Percentiles rank a stretch among this genome's conserved stretches.
Evolutionary conservation across 2,329 filamentous ascomycete species (phyloP).

Genomic region (Raffaelea albimanens): DNA sequence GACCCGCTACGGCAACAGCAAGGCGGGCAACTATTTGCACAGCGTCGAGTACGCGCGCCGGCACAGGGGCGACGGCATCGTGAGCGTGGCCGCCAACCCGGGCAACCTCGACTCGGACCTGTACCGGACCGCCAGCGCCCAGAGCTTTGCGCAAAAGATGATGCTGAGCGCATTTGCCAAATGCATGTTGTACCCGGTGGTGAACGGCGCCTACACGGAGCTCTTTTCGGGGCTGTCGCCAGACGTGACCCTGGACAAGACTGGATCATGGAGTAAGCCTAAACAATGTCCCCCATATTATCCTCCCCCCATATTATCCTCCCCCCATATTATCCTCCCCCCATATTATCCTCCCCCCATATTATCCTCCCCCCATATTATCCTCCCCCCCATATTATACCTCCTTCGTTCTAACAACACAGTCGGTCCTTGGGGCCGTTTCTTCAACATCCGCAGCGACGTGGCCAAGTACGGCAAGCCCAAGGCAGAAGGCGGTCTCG

Average conservation of each 20-base stretch:
- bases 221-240: slow-evolving; percentile 36
- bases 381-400: too few relatives aligned
- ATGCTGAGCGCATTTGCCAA: slow-evolving; percentile 13
- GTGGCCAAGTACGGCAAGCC: slow-evolving; percentile 3
- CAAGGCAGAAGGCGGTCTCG: slow-evolving; percentile 6
- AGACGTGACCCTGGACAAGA: slow-evolving; percentile 27
- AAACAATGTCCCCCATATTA: not conserved
- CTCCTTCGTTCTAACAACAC: too few relatives aligned
- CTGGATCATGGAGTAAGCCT: slow-evolving; percentile 1
- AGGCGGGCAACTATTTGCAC: slow-evolving; percentile 12
- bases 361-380: too few relatives aligned
- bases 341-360: too few relatives aligned
- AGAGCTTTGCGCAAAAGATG: not conserved
- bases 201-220: slow-evolving; percentile 37
- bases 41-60: slow-evolving; percentile 12
- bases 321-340: too few relatives aligned
- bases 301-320: too few relatives aligned
- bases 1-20: slow-evolving; percentile 9
- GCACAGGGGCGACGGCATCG: slow-evolving; percentile 6
- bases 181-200: slow-evolving; percentile 17
- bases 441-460: not conserved
- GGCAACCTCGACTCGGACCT: slow-evolving; percentile 29
- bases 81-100: slow-evolving; percentile 22
- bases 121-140: slow-evolving; percentile 16
- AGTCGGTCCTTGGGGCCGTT: slow-evolving; percentile 9